phyloP scores from a whole-genome alignment of 306 rosid species.

The Rosa lucieae region DNA sequence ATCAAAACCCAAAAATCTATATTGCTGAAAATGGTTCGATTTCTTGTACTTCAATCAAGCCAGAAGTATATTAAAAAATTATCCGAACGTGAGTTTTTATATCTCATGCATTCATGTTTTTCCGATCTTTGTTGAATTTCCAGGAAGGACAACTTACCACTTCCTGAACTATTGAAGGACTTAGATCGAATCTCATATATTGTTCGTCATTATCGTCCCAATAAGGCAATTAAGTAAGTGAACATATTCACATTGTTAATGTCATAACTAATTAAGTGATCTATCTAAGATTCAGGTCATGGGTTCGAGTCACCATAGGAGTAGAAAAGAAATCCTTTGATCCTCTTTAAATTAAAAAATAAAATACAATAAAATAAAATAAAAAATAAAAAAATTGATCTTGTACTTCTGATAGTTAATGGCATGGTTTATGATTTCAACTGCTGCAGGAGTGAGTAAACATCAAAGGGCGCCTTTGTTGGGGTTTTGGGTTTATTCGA shows the following conservation, averaged over 20 bases:
- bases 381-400: background rate
- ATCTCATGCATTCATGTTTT: background rate
- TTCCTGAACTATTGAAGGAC: background rate
- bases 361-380: too few species aligned
- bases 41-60: background rate
- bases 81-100: background rate
- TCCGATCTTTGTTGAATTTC: background rate
- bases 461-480: background rate
- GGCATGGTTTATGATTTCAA: background rate
- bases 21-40: constrained; percentile 39
- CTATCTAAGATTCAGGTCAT: too few species aligned
- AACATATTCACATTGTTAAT: background rate
- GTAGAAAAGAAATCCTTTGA: too few species aligned
- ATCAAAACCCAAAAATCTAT: constrained; percentile 27
- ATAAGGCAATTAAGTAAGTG: background rate
- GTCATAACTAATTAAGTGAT: background rate
- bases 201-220: background rate
- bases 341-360: too few species aligned
- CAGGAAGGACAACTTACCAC: background rate
- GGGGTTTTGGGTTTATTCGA: constrained; percentile 1
- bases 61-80: background rate
- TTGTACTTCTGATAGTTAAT: background rate
- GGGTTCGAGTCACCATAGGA: too few species aligned
- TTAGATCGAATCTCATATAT: background rate
- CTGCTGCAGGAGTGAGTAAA: background rate